Base-by-base conservation (phyloP, 2,329 filamentous ascomycete species). In the Botrytis hyacinthi region DNA sequence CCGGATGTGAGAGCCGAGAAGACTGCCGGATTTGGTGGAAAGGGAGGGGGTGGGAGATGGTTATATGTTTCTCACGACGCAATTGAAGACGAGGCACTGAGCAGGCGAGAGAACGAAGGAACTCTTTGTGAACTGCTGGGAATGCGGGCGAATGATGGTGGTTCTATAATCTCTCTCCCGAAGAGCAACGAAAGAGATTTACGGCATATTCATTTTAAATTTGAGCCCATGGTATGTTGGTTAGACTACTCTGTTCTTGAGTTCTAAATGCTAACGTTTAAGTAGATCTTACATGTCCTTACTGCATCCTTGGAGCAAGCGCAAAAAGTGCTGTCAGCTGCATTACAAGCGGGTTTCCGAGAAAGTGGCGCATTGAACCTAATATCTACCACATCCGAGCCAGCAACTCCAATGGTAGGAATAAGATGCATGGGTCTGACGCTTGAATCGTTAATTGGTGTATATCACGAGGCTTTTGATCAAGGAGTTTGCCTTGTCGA, bases 41-140 rank as follows among this genome's bases (percentile, higher is more conserved):
- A 98, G 81, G 95, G 95, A 16, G 92, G 91, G 12, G 94, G 91
- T 16, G 92, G 95, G 16, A 86, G 86, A 73, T 98, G 95, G 95
- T 83, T 98, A 42, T 97, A 91, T 83, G 93, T 97, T 71, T 95
- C 93, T 71, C 95, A 98, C 83, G 90, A 93, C 77, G 89, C 92
- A 1, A 83, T 95, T 51, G 76, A 81, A 8, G 57, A 26, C 10
- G 71, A 57, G n/a, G 32, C 18, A 42, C 81, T 35, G 42, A 54
- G 16, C 65, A 67, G 26, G 59, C 71, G 70, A 10, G 76, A 76
- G 32, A 72, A 78, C 78, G 37, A 79, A 78, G 61, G 77, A 76
- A 70, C 74, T 79, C 29, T 80, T 7, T 51, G 77, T 26, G 70
- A 80, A 66, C 73, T 77, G 66, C 83, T 88, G 77, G 84, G 85